phyloP scores from a whole-genome alignment of 2,329 filamentous ascomycete species.

The Monilinia polystroma region DNA sequence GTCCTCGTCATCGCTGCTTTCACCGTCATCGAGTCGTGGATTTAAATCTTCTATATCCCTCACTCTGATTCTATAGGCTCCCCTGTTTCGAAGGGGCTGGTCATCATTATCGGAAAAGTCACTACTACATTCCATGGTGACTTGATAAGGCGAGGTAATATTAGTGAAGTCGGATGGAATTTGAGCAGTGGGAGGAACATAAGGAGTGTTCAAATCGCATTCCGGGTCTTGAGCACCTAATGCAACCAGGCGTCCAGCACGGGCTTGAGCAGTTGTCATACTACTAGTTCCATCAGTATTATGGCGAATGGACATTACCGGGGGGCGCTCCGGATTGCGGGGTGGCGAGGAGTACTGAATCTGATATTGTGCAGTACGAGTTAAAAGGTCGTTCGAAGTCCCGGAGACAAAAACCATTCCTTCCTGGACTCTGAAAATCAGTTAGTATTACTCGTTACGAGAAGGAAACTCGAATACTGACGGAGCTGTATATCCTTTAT shows the following conservation, averaged over 20 bases:
- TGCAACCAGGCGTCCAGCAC: constrained; percentile 48
- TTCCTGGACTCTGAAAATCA: constrained; percentile 68
- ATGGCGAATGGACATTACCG: constrained; percentile 54
- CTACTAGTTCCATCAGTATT: constrained; percentile 53
- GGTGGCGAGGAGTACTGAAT: constrained; percentile 57
- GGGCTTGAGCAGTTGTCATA: constrained; percentile 47
- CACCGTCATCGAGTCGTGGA: constrained; percentile 28
- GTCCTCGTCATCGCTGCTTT: constrained; percentile 26
- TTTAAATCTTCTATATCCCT: constrained; percentile 46
- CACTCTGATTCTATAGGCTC: constrained; percentile 54
- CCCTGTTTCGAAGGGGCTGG: constrained; percentile 48
- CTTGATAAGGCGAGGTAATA: constrained; percentile 50
- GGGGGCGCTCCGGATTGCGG: constrained; percentile 38
- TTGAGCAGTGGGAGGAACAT: constrained; percentile 47
- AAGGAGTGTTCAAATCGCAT: constrained; percentile 39
- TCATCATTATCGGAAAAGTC: constrained; percentile 45
- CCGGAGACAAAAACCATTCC: constrained; percentile 91
- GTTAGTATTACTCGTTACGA: constrained; percentile 26
- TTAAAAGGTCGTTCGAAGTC: constrained; percentile 73
- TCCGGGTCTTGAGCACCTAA: constrained; percentile 42
- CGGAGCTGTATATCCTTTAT: constrained; percentile 79
- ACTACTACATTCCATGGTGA: constrained; percentile 61
- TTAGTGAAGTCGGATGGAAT: constrained; percentile 57
- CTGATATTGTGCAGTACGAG: constrained; percentile 71
- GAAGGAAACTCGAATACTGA: constrained; percentile 50